Evolutionary conservation across 371 early-diverging fungal species (phyloP), one percentile per base, ranked within the genome.

Genomic region (Mucor mucedo): DNA sequence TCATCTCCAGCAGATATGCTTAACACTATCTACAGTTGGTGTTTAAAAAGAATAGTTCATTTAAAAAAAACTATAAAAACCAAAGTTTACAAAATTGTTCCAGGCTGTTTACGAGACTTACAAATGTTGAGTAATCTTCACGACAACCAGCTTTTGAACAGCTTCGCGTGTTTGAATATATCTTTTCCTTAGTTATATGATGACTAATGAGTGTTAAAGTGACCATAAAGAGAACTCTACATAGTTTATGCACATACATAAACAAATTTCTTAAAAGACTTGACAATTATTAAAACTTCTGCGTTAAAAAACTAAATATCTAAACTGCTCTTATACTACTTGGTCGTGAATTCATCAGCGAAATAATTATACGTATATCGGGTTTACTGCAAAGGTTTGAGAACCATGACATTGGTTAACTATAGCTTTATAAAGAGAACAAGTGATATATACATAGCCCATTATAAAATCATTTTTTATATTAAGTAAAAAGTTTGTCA

Each of bases 11-110:
- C n/a, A n/a, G n/a, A n/a, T n/a, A n/a, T n/a, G n/a, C n/a, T n/a
- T n/a, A n/a, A n/a, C n/a, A n/a, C n/a, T n/a, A n/a, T n/a, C n/a
- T n/a, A n/a, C n/a, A n/a, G n/a, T n/a, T n/a, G n/a, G n/a, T n/a
- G n/a, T n/a, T n/a, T n/a, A n/a, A n/a, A n/a, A n/a, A n/a, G n/a
- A n/a, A n/a, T n/a, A n/a, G n/a, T n/a, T n/a, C n/a, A n/a, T n/a
- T n/a, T n/a, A n/a, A n/a, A n/a, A n/a, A n/a, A n/a, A n/a, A n/a
- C n/a, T n/a, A n/a, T n/a, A n/a, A n/a, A n/a, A n/a, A n/a, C n/a
- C n/a, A n/a, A n/a, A 62, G 50, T 52, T 68, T 68, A 62, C 66
- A 61, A 40, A 35, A 62, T 68, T 55, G 68, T n/a, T n/a, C n/a
- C n/a, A n/a, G n/a, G n/a, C n/a, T n/a, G n/a, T n/a, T n/a, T n/a